Percentiles rank a stretch among this genome's conserved stretches.
These are phyloP conservation scores for Leptomonas seymouri DNA, from an alignment of 208 protist species.

Conservation along the genomic window DNA sequence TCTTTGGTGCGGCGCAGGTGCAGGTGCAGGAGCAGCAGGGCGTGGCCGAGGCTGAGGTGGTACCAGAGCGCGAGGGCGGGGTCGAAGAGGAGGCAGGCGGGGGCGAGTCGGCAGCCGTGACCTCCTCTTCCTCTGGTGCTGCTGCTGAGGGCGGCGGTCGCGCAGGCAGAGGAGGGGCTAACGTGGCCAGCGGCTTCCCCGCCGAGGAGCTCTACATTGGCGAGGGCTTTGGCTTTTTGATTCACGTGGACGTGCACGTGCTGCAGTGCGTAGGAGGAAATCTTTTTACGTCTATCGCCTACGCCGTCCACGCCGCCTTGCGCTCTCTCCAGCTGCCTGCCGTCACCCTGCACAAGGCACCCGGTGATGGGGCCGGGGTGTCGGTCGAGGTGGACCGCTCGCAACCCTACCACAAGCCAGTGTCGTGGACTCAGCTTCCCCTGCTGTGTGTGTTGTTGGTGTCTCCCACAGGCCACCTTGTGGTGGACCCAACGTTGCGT, in stretches of 20 bases:
- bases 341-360: slow-evolving; percentile 65
- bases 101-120: slow-evolving; percentile 7
- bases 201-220: slow-evolving; percentile 72
- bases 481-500: slow-evolving; percentile 68
- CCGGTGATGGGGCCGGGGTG: slow-evolving; percentile 41
- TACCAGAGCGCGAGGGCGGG: slow-evolving; percentile 8
- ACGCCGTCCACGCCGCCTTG: slow-evolving; percentile 75
- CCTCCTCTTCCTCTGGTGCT: slow-evolving; percentile 5
- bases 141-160: neutral
- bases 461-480: slow-evolving; percentile 75
- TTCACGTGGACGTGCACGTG: slow-evolving; percentile 87
- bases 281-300: slow-evolving; percentile 44
- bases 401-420: slow-evolving; percentile 46
- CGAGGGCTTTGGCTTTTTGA: slow-evolving; percentile 68
- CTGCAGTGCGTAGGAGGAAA: slow-evolving; percentile 72
- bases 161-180: slow-evolving; percentile 7
- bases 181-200: slow-evolving; percentile 45
- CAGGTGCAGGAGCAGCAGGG: slow-evolving; percentile 59
- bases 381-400: slow-evolving; percentile 77
- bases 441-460: slow-evolving; percentile 61
- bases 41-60: slow-evolving; percentile 64
- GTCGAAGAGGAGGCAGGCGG: neutral
- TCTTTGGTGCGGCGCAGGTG: slow-evolving; percentile 72
- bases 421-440: slow-evolving; percentile 70
- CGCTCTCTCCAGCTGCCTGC: slow-evolving; percentile 51